Evolutionary conservation across 148 eudicot species (phyloP).

Genomic region (Chenopodium quinoa): DNA sequence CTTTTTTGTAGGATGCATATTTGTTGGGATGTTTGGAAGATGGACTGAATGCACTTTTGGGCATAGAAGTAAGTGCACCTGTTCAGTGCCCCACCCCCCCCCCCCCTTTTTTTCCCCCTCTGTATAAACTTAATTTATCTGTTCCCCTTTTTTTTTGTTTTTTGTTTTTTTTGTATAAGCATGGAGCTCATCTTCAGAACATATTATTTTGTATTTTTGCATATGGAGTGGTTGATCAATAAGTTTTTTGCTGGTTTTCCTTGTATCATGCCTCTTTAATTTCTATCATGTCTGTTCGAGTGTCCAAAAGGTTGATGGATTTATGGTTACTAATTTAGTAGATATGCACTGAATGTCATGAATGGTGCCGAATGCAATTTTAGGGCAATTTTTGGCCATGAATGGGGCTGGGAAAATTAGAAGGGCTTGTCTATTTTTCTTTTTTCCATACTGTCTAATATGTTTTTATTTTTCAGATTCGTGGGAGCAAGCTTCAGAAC

Average conservation of each 20-base stretch:
- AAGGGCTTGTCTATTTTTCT: background rate
- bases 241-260: background rate
- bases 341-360: background rate
- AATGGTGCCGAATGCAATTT: background rate
- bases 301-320: background rate
- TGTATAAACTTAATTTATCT: background rate
- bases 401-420: background rate
- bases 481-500: constrained; percentile 93
- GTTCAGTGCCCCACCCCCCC: background rate
- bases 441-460: background rate
- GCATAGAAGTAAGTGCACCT: constrained; percentile 73
- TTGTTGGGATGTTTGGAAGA: constrained; percentile 79
- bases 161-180: background rate
- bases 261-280: background rate
- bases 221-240: background rate
- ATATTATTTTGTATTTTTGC: background rate
- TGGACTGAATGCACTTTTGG: constrained; percentile 87
- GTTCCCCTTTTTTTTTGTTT: background rate
- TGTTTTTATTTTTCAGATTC: constrained; percentile 56
- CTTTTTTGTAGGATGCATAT: constrained; percentile 60
- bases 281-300: background rate
- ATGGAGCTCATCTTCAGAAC: background rate
- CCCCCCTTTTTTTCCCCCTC: background rate
- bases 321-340: background rate
- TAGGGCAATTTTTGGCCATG: background rate